Evolutionary conservation across 768 basidiomycete genomes (phyloP), one percentile per base, ranked within the genome.

Genomic region (Phylloporus arenicola): DNA sequence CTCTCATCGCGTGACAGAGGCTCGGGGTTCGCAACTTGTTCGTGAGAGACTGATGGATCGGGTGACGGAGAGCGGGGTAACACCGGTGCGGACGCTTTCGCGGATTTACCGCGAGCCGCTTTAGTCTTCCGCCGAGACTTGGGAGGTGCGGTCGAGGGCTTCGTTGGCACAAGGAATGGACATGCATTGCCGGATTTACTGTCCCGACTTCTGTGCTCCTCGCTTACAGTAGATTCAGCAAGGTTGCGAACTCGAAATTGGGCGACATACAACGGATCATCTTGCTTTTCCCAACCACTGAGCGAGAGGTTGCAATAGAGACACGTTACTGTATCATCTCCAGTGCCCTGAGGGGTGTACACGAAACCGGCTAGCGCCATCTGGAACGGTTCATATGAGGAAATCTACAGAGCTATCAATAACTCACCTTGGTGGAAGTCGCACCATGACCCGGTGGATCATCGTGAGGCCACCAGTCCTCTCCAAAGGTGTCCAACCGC

Each of bases 361-460:
- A 90, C 78, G 62, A 95, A 96, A 8, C 94, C 94, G 3, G 92
- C 92, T 57, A 80, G 81, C 0, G 93, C 88, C 80, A 98, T 84
- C 93, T 56, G n/a, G 38, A 20, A 52, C n/a, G n/a, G n/a, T n/a
- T n/a, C n/a, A 24, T 30, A 37, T 24, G 1, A 7, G 6, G 3
- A 8, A 29, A 14, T 16, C n/a, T n/a, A n/a, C n/a, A n/a, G n/a
- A n/a, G n/a, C n/a, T 41, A 6, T 27, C 4, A 3, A 27, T 8
- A 39, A 49, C 56, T 6, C 53, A 84, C 91, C 73, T 83, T 87
- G 63, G 75, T 76, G 10, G 88, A 86, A 34, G 71, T 81, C n/a
- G 86, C 86, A 20, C 79, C 76, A 52, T 91, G 86, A 30, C 76
- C 78, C 48, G 71, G 75, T 37, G 67, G 69, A 11, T 65, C 58